A percentile compares a stretch with the other conserved stretches of the same genome.
Evolutionary conservation across 805 yeast species (phyloP).

Genomic region (Candida manassasensis): DNA sequence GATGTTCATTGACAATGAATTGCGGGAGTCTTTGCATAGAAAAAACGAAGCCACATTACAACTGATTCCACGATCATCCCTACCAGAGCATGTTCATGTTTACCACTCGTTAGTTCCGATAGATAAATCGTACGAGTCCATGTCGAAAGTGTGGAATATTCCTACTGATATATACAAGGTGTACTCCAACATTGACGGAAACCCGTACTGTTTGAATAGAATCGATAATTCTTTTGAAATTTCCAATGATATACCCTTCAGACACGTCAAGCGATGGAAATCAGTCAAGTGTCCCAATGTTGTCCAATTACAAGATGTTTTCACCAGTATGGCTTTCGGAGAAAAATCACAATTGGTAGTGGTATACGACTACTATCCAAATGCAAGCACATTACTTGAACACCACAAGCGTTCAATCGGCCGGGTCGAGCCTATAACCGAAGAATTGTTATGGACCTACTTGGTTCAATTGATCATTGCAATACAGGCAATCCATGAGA

Average conservation of each 20-base stretch:
- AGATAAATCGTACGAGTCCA: conserved; percentile 41
- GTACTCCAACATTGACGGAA: conserved; percentile 72
- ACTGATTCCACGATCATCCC: conserved; percentile 42
- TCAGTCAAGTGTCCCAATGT: conserved; percentile 49
- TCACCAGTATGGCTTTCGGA: conserved; percentile 82
- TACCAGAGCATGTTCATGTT: conserved; percentile 56
- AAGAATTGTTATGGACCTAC: conserved; percentile 69
- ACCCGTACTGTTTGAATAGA: conserved; percentile 69
- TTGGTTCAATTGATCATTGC: conserved; percentile 73
- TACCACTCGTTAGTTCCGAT: conserved; percentile 85
- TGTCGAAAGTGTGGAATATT: conserved; percentile 44
- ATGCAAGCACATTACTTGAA: conserved; percentile 65
- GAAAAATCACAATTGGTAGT: conserved; percentile 57
- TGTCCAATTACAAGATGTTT: conserved; percentile 71
- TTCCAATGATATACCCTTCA: conserved; percentile 52
- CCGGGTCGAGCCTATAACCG: conserved; percentile 51
- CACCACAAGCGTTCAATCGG: conserved; percentile 47
- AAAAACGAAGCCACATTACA: conserved; percentile 81
- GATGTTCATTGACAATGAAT: conserved; percentile 66
- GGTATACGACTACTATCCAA: conserved; percentile 83
- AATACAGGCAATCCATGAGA: conserved; percentile 57
- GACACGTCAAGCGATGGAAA: conserved; percentile 64
- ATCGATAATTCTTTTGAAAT: conserved; percentile 41
- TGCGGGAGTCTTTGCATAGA: conserved; percentile 66
- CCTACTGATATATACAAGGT: conserved; percentile 71